A percentile compares a stretch with the other conserved stretches of the same genome.
phyloP scores from a whole-genome alignment of 352 stramenopile species.

The Phytophthora brassicae region DNA sequence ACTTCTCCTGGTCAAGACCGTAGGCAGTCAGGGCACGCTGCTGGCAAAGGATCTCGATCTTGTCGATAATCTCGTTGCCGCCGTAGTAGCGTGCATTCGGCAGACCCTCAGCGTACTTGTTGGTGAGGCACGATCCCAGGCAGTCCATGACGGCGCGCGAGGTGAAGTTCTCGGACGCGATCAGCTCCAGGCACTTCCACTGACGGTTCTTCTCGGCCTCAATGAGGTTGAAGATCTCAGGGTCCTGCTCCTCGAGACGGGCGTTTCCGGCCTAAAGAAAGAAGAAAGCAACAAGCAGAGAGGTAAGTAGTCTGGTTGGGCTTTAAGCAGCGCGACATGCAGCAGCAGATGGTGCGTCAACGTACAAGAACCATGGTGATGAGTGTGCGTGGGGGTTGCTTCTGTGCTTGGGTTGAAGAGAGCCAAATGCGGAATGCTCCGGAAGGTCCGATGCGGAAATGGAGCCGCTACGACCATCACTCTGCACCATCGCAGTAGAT shows the following conservation, averaged over 20 bases:
- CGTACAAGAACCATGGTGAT: conserved; percentile 60
- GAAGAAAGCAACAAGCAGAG: background rate
- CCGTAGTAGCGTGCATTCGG: conserved; percentile 97
- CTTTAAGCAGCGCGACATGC: background rate
- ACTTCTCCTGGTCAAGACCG: conserved; percentile 91
- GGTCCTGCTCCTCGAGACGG: conserved; percentile 94
- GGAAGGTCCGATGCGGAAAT: background rate
- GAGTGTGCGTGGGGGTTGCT: background rate
- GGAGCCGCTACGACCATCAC: conserved; percentile 26
- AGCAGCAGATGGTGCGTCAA: conserved; percentile 13
- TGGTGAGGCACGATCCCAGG: conserved; percentile 97
- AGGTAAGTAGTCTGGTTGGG: background rate
- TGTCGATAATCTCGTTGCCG: conserved; percentile 98
- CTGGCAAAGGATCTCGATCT: conserved; percentile 95
- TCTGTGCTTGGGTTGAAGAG: conserved; percentile 18
- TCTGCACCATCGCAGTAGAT: conserved; percentile 16
- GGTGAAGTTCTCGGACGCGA: conserved; percentile 99
- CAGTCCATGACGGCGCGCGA: conserved; percentile 98
- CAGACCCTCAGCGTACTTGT: conserved; percentile 99
- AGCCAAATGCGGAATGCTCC: conserved; percentile 39
- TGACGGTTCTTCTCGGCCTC: conserved; percentile 98
- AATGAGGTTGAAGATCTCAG: conserved; percentile 98
- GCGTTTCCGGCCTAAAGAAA: conserved; percentile 57
- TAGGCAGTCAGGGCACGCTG: conserved; percentile 94
- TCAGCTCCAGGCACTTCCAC: conserved; percentile 98